These are phyloP conservation scores for Pharus latifolius DNA, from an alignment of 176 grass and related monocot genomes.

Conservation along the genomic window DNA sequence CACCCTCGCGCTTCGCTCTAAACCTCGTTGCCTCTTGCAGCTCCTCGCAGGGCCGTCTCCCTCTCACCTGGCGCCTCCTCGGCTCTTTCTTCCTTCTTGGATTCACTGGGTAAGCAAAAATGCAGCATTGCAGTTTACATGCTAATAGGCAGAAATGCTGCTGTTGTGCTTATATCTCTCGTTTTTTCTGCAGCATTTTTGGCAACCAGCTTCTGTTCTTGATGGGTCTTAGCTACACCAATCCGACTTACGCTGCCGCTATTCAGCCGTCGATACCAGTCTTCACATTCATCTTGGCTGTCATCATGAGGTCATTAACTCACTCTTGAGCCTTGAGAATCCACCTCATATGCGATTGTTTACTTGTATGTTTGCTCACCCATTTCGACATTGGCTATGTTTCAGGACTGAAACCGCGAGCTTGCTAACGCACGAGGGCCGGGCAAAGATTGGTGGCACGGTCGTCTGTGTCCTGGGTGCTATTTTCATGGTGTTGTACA, in stretches of 20 bases:
- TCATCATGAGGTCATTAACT: conserved; percentile 46
- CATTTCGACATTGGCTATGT: background rate
- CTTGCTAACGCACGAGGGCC: conserved; percentile 48
- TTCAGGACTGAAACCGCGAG: conserved; percentile 68
- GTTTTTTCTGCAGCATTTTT: conserved; percentile 49
- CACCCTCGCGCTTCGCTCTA: background rate
- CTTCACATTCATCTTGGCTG: conserved; percentile 82
- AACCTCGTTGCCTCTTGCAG: background rate
- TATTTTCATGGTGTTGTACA: conserved; percentile 76
- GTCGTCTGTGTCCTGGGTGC: conserved; percentile 71
- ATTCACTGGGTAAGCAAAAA: conserved; percentile 60
- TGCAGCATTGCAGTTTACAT: too few relatives aligned
- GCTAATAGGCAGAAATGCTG: background rate
- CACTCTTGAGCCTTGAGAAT: background rate
- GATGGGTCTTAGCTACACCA: conserved; percentile 83
- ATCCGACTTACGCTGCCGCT: conserved; percentile 77
- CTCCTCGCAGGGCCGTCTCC: conserved; percentile 6
- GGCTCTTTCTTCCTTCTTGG: conserved; percentile 73
- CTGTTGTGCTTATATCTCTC: background rate
- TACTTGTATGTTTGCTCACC: background rate
- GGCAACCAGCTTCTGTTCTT: conserved; percentile 90
- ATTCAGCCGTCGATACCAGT: conserved; percentile 81
- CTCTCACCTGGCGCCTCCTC: conserved; percentile 39
- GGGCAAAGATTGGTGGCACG: conserved; percentile 60
- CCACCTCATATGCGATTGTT: background rate